These are phyloP conservation scores for Zoysia japonica DNA, from an alignment of 176 grass and related monocot genomes.

Conservation along the genomic window DNA sequence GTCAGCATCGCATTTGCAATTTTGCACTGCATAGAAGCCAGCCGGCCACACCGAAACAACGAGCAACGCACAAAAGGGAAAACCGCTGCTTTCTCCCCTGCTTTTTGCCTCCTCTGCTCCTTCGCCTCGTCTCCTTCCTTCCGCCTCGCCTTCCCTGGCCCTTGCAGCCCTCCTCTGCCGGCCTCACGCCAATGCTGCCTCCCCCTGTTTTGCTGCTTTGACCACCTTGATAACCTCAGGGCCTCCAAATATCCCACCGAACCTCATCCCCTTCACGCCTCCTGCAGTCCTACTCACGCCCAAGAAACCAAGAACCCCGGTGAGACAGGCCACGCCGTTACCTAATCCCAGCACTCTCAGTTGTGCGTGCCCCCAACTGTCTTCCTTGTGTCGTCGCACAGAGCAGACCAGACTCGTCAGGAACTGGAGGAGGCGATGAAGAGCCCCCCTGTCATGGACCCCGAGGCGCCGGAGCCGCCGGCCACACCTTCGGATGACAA, in stretches of 20 bases:
- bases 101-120: background rate
- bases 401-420: background rate
- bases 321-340: background rate
- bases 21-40: background rate
- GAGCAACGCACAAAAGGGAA: slow-evolving; percentile 16
- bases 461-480: slow-evolving; percentile 36
- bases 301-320: slow-evolving; percentile 22
- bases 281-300: slow-evolving; percentile 13
- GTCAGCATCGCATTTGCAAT: background rate
- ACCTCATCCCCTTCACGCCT: slow-evolving; percentile 19
- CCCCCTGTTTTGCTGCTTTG: slow-evolving; percentile 46
- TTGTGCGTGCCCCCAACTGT: background rate
- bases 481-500: slow-evolving; percentile 37
- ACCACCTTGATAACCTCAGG: slow-evolving; percentile 38
- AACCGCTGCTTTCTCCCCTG: slow-evolving; percentile 27
- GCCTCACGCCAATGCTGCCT: slow-evolving; percentile 36
- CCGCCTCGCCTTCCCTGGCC: background rate
- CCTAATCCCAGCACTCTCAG: slow-evolving; percentile 22
- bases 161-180: background rate
- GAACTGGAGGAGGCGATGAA: slow-evolving; percentile 40
- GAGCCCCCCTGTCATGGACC: slow-evolving; percentile 51
- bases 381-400: slow-evolving; percentile 3
- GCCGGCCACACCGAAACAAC: slow-evolving; percentile 13
- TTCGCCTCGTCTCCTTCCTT: slow-evolving; percentile 38
- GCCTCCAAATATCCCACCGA: slow-evolving; percentile 24